Evolutionary conservation across 352 stramenopile species (phyloP).

Genomic region (Phytopythium boreale): DNA sequence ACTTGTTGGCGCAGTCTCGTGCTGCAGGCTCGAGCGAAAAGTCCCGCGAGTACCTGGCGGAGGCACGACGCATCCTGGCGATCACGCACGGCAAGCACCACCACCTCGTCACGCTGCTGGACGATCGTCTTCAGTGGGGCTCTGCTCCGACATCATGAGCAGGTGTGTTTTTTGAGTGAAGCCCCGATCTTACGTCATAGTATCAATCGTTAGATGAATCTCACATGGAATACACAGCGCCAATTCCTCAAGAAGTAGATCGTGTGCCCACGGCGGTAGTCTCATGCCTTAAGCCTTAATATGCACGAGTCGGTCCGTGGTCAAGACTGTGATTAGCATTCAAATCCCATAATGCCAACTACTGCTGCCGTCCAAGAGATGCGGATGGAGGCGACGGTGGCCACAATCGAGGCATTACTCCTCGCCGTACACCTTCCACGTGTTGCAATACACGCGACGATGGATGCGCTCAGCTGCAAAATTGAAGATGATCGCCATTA

Average conservation of each 20-base stretch:
- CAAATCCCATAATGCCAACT: no score
- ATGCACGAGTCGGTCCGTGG: no score
- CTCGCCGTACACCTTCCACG: background rate
- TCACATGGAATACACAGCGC: no score
- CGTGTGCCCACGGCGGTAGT: no score
- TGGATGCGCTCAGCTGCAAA: background rate
- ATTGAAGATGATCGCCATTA: background rate
- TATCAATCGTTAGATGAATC: no score
- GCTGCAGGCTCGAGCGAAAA: conserved; percentile 11
- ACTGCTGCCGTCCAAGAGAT: no score
- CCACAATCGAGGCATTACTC: no score
- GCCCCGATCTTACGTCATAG: no score
- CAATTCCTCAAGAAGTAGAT: no score
- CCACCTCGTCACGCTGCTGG: conserved; percentile 38
- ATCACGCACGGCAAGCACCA: conserved; percentile 55
- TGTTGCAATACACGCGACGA: background rate
- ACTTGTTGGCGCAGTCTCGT: conserved; percentile 32
- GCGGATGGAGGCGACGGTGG: no score
- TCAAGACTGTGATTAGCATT: no score
- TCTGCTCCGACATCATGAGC: background rate
- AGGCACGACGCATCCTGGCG: conserved; percentile 41
- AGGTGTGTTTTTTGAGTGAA: background rate
- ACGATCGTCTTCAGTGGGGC: conserved; percentile 21
- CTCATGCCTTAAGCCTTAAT: no score
- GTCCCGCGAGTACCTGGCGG: conserved; percentile 23